These are phyloP conservation scores for Populus tremula DNA, from an alignment of 345 rosid species.

Conservation along the genomic window DNA sequence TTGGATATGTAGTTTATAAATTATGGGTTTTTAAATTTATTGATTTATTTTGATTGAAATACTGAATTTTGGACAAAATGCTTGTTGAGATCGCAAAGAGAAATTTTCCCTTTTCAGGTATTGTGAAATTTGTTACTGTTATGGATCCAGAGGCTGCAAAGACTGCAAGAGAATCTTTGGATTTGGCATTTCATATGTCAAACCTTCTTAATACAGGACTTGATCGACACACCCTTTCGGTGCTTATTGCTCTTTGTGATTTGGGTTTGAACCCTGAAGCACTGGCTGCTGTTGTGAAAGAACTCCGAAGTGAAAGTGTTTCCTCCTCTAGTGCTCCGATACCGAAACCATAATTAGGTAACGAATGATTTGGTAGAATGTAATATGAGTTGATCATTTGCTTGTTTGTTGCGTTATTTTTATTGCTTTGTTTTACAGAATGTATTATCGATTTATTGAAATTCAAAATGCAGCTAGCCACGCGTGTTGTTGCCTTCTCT, in stretches of 20 bases:
- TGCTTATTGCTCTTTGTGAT: constrained; percentile 11
- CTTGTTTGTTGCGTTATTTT: neutral
- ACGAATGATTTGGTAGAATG: neutral
- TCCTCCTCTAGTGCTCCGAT: neutral
- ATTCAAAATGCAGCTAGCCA: neutral
- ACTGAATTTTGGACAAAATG: neutral
- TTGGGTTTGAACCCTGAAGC: constrained; percentile 19
- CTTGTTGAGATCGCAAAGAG: neutral
- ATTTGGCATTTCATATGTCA: constrained; percentile 13
- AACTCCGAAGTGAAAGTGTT: neutral
- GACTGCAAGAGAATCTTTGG: constrained; percentile 9
- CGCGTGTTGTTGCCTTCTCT: neutral
- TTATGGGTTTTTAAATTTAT: neutral
- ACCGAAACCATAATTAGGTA: neutral
- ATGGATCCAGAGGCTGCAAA: constrained; percentile 13
- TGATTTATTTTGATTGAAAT: neutral
- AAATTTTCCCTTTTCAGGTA: neutral
- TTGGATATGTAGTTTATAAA: neutral
- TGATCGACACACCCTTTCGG: constrained; percentile 14
- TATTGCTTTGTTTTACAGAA: neutral
- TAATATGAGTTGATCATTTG: neutral
- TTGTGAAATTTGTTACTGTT: neutral
- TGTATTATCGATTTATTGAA: neutral
- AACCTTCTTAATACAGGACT: constrained; percentile 12
- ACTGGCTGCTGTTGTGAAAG: constrained; percentile 10